phyloP scores from a whole-genome alignment of 257 asterid species.

The Solanum piurae region DNA sequence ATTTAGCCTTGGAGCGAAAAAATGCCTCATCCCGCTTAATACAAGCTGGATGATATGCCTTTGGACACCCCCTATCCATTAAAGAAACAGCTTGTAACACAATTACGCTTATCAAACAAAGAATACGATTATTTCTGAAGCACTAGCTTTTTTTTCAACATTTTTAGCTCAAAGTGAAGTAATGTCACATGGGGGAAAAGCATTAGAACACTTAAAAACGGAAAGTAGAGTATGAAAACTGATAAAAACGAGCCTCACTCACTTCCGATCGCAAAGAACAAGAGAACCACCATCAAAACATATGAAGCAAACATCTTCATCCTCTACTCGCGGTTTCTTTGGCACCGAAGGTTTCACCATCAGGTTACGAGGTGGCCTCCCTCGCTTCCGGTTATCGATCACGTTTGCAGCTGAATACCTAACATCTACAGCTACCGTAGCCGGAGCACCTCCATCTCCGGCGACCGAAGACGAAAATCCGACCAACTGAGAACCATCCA shows the following conservation, averaged over 20 bases:
- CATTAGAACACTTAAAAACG: neutral
- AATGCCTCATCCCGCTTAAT: slow-evolving; percentile 86
- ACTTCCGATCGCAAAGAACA: slow-evolving; percentile 94
- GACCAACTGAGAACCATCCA: slow-evolving; percentile 11
- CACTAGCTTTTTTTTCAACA: neutral
- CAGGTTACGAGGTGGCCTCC: slow-evolving; percentile 53
- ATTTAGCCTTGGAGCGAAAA: slow-evolving; percentile 66
- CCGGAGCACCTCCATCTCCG: slow-evolving; percentile 16
- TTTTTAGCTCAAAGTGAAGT: neutral
- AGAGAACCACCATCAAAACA: slow-evolving; percentile 95
- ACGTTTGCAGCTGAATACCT: slow-evolving; percentile 4
- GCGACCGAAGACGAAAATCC: slow-evolving; percentile 10
- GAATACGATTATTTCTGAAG: neutral
- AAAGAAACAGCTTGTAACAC: slow-evolving; percentile 3
- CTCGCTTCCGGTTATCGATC: slow-evolving; percentile 52
- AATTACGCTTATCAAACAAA: neutral
- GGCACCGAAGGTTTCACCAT: slow-evolving; percentile 36
- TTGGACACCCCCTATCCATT: slow-evolving; percentile 83
- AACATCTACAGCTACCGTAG: neutral
- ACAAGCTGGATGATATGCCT: slow-evolving; percentile 94
- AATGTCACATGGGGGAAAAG: neutral
- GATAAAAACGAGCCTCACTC: slow-evolving; percentile 16
- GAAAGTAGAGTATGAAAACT: neutral
- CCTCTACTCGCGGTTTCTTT: slow-evolving; percentile 31
- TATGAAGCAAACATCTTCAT: slow-evolving; percentile 90